Conservation (phyloP, 176 grass and related monocot genomes). For the Pontederia crassipes region DNA sequence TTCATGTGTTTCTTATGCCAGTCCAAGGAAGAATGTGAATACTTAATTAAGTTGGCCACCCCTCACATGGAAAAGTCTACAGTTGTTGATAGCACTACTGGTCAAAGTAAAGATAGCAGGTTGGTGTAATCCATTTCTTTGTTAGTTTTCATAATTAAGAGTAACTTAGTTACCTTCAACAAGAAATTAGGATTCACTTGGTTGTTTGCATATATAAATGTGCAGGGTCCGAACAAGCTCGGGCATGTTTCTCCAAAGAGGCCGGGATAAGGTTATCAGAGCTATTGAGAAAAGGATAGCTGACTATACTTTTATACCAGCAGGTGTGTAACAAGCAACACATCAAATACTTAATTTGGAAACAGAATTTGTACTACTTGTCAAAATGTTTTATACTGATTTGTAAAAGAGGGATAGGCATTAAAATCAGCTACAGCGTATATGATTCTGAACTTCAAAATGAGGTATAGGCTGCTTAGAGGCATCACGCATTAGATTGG, state of each 20-base stretch:
- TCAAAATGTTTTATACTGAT: no score
- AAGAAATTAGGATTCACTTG: not conserved
- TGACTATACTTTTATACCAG: conserved; percentile 86
- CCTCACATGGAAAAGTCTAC: conserved; percentile 90
- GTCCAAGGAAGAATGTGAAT: conserved; percentile 92
- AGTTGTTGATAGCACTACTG: conserved; percentile 76
- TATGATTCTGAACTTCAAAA: no score
- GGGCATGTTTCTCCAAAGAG: conserved; percentile 76
- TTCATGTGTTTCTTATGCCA: conserved; percentile 10
- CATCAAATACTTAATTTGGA: no score
- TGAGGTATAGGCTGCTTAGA: no score
- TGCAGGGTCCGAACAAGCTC: conserved; percentile 85
- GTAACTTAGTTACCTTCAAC: not conserved
- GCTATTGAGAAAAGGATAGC: conserved; percentile 89
- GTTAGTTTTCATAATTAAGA: not conserved
- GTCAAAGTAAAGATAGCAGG: conserved; percentile 90
- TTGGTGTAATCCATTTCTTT: conserved; percentile 6
- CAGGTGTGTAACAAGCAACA: conserved; percentile 21
- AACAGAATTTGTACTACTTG: no score
- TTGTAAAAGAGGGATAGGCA: no score
- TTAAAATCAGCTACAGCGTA: no score
- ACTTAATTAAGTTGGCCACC: conserved; percentile 69
- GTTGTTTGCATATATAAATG: not conserved
- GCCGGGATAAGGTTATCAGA: conserved; percentile 68
- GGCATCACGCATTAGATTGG: no score